Base-by-base conservation (phyloP, 805 yeast species). In the Cephaloascus fragrans region DNA sequence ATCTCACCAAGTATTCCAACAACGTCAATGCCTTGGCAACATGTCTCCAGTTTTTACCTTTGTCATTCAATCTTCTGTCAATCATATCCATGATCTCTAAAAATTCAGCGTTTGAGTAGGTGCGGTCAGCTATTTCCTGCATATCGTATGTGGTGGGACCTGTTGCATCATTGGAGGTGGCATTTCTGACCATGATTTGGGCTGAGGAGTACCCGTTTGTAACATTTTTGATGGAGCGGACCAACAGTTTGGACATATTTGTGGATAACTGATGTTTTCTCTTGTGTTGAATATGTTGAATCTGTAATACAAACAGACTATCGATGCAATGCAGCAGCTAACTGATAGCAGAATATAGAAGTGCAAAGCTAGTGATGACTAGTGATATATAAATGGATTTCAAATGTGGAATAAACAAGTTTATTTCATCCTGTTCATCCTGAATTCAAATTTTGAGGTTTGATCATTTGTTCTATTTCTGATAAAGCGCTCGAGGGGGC, bases 1-100 rank as follows among this genome's bases (percentile, higher is more conserved):
- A 74, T 48, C 93, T 76, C 16, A 89, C 87, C 41, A 89, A 67
- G 60, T 80, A 90, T 52, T 89, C 96, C 48, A 90, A 69, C n/a
- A 90, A 80, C 2, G 95, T 83, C 44, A 90, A 69, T 1, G 95
- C 80, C 59, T 90, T 93, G 45, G 94, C 89, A 37, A 90, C 89
- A 57, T 90, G 98, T 47, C 96, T 75, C 97, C 97, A 90, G 62
- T 90, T 84, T 58, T 88, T 89, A 44, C 97, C 97, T 66, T 89
- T 89, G 56, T 90, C 97, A 54, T 90, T 90, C 47, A 90, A 65
- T 46, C 98, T 74, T 47, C 87, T 77, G 62, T 90, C 97, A 35
- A 90, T 62, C 81, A 90, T 87, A 53, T 90, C 97, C 94, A 90
- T 84, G 36, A 88, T 77, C 54, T 88, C 95, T 52, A 87, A 70